Evolutionary conservation across 2,329 filamentous ascomycete genomes (phyloP), one percentile per base, ranked within the genome.

Genomic region (Fusarium ambrosium): DNA sequence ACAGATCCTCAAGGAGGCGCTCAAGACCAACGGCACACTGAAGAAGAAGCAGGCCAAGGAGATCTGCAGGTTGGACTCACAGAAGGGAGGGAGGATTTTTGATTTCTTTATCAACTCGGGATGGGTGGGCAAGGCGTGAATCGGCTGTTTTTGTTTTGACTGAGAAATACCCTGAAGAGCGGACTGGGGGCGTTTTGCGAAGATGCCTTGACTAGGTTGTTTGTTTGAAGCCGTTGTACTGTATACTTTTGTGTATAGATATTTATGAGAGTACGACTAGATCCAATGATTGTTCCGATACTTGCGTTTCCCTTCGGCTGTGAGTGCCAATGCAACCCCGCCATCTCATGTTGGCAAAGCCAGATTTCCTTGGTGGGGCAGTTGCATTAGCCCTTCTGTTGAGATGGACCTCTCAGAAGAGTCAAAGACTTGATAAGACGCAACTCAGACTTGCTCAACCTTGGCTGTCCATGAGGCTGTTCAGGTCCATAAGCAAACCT

Each of bases 41-140:
- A 98, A 98, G 87, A 98, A 97, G 89, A 98, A 98, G 85, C 92
- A 96, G 77, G 95, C 95, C 3, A 94, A 93, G 80, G 94, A 97
- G 80, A 92, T 98, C 29, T 95, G 93, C 80, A 84, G 92, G 81
- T 89, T 98, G 62, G 96, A 98, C 79, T 90, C 91, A 11, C 93
- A 93, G 73, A 98, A 98, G 82, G 93, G 94, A 0, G 92, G 93
- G 20, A 89, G 94, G 75, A 91, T 98, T 68, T 98, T 96, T 84
- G 97, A 98, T 82, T 98, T 98, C 81, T 95, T 98, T 85, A 94
- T 97, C 72, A 94, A 95, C 80, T 92, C 92, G 66, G 97, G 96
- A 4, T 98, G 96, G 95, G 92, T 98, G 70, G 93, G 92, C 36
- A 97, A 97, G 86, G 93, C 92, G 29, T 97, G 73, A 81, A 65